These are phyloP conservation scores for Myriosclerotinia scirpicola DNA, from an alignment of 2,329 filamentous ascomycete genomes.

Conservation along the genomic window DNA sequence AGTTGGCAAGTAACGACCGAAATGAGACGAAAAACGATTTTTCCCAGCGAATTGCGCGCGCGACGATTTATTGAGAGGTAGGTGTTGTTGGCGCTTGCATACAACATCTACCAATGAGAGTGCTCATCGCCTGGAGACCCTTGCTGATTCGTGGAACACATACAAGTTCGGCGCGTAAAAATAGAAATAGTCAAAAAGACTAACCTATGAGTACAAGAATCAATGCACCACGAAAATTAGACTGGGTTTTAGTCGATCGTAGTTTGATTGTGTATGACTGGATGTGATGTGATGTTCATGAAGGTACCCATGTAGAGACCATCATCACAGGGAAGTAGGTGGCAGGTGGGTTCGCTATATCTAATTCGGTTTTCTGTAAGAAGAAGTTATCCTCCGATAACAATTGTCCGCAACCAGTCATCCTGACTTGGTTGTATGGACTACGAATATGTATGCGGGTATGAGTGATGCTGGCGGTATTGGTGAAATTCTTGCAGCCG, in stretches of 20 bases:
- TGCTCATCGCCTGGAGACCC: conserved; percentile 16
- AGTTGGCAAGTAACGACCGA: conserved; percentile 11
- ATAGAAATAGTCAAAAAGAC: conserved; percentile 6
- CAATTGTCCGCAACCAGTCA: background rate
- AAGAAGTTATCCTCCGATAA: background rate
- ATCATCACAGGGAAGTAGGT: background rate
- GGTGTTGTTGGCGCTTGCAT: conserved; percentile 20
- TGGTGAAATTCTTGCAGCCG: background rate
- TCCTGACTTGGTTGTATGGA: background rate
- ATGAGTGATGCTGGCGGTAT: conserved; percentile 12
- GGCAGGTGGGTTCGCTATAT: conserved; percentile 11
- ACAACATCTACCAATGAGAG: conserved; percentile 17
- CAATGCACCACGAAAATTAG: conserved; percentile 3
- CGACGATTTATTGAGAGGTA: conserved; percentile 15
- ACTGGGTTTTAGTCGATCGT: conserved; percentile 16
- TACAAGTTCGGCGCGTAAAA: conserved; percentile 23
- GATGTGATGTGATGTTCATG: conserved; percentile 22
- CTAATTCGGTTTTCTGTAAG: conserved; percentile 9
- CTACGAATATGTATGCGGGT: background rate
- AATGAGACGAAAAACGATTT: conserved; percentile 14
- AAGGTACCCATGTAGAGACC: conserved; percentile 8
- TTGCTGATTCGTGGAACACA: conserved; percentile 10
- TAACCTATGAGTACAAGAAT: background rate
- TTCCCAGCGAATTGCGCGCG: conserved; percentile 22
- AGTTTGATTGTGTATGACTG: conserved; percentile 16